phyloP scores from a whole-genome alignment of 768 basidiomycete species.

The Lactarius hatsudake region DNA sequence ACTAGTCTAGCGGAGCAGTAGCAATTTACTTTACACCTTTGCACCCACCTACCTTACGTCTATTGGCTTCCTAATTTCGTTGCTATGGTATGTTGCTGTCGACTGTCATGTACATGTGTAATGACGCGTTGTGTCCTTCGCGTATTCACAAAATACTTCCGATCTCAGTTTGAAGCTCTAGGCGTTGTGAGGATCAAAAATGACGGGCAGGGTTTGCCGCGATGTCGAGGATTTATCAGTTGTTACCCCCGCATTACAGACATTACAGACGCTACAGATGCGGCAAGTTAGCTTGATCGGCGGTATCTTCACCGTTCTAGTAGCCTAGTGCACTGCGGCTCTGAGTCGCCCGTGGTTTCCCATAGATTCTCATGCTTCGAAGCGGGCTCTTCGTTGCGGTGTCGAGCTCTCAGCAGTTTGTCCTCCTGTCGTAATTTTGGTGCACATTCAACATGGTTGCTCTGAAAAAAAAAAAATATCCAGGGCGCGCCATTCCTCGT shows the following conservation, averaged over 20 bases:
- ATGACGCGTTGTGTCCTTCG: background rate
- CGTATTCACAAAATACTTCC: background rate
- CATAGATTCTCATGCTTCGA: background rate
- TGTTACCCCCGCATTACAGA: background rate
- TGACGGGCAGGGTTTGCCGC: background rate
- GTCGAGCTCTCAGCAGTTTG: background rate
- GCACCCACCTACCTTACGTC: background rate
- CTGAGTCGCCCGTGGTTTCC: background rate
- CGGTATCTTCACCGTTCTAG: background rate
- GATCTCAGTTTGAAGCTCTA: background rate
- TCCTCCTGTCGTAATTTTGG: background rate
- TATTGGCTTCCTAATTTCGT: background rate
- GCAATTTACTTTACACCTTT: background rate
- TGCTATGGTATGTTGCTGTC: background rate
- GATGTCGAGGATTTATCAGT: background rate
- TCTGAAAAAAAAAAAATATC: background rate
- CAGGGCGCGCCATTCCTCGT: too few relatives aligned
- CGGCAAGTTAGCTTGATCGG: background rate
- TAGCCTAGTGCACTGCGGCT: background rate
- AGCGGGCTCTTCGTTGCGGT: background rate
- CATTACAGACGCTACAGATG: too few relatives aligned
- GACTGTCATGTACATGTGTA: background rate
- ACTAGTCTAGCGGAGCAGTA: background rate
- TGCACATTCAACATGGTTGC: background rate
- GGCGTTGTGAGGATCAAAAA: background rate